Conservation (phyloP, 2,329 filamentous ascomycete species). For the Arthrobotrys sinensis region DNA sequence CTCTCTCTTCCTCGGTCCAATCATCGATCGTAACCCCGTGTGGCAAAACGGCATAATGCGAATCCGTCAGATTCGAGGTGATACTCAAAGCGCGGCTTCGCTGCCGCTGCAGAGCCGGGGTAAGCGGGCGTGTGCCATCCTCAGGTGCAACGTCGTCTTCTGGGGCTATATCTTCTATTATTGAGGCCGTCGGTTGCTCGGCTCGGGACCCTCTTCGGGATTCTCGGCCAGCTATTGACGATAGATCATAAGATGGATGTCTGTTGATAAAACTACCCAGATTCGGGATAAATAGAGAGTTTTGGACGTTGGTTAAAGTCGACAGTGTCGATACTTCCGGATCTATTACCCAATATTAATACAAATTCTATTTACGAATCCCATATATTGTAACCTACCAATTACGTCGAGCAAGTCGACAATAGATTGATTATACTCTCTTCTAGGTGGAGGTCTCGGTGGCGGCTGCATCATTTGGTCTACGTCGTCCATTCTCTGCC, state of each 20-base stretch:
- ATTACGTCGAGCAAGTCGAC: slow-evolving; percentile 79
- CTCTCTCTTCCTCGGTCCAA: slow-evolving; percentile 82
- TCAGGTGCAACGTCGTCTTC: slow-evolving; percentile 40
- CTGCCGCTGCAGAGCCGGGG: slow-evolving; percentile 62
- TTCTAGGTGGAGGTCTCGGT: slow-evolving; percentile 30
- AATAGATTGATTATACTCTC: slow-evolving; percentile 75
- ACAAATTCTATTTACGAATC: slow-evolving; percentile 63
- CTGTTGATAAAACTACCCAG: slow-evolving; percentile 83
- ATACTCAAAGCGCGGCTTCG: slow-evolving; percentile 73
- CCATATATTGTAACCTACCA: slow-evolving; percentile 68
- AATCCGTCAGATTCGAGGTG: slow-evolving; percentile 77
- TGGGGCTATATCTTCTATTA: slow-evolving; percentile 63
- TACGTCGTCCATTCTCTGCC: slow-evolving; percentile 52
- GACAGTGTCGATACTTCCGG: slow-evolving; percentile 86
- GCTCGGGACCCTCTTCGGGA: slow-evolving; percentile 61
- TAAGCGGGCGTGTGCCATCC: not conserved
- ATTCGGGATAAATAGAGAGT: slow-evolving; percentile 87
- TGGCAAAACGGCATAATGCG: slow-evolving; percentile 84
- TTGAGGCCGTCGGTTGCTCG: slow-evolving; percentile 61
- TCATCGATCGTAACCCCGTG: slow-evolving; percentile 80
- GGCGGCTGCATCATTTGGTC: slow-evolving; percentile 43
- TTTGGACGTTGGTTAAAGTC: slow-evolving; percentile 89
- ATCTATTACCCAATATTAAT: slow-evolving; percentile 72
- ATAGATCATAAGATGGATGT: slow-evolving; percentile 82
- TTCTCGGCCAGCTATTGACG: slow-evolving; percentile 66